These are phyloP conservation scores for Leccinum variicolor DNA, from an alignment of 768 basidiomycete species.

Conservation along the genomic window DNA sequence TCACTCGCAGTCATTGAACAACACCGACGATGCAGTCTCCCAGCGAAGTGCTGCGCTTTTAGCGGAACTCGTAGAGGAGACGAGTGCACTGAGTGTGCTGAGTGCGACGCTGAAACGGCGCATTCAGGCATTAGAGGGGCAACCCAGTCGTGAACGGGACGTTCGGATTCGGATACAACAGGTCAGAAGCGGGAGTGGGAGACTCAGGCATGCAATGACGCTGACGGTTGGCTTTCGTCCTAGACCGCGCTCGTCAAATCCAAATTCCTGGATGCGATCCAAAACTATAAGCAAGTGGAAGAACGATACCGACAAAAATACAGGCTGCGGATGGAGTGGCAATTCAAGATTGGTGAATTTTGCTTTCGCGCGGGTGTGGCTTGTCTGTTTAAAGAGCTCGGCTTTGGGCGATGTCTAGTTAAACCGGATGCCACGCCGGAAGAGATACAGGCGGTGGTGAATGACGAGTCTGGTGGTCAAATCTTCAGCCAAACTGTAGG, in stretches of 20 bases:
- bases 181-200: conserved; percentile 35
- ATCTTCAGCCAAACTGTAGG: conserved; percentile 86
- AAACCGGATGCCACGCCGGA: conserved; percentile 92
- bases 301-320: conserved; percentile 74
- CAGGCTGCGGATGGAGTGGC: conserved; percentile 78
- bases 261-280: conserved; percentile 85
- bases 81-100: conserved; percentile 47
- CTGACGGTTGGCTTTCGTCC: conserved; percentile 8
- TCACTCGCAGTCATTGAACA: conserved; percentile 75
- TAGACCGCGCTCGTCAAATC: conserved; percentile 65
- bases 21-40: conserved; percentile 65
- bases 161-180: conserved; percentile 77
- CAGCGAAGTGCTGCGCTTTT: conserved; percentile 60
- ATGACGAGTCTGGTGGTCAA: conserved; percentile 77
- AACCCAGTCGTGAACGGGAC: conserved; percentile 60
- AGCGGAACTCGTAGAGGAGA: conserved; percentile 70
- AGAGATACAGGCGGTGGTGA: conserved; percentile 82
- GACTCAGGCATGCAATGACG: background rate
- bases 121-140: conserved; percentile 67
- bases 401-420: conserved; percentile 41
- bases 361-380: background rate
- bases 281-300: conserved; percentile 81
- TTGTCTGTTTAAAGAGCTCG: background rate
- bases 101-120: conserved; percentile 67
- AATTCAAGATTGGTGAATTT: conserved; percentile 76